phyloP scores from a whole-genome alignment of 2,329 filamentous ascomycete genomes.

The Colletotrichum australisinense region DNA sequence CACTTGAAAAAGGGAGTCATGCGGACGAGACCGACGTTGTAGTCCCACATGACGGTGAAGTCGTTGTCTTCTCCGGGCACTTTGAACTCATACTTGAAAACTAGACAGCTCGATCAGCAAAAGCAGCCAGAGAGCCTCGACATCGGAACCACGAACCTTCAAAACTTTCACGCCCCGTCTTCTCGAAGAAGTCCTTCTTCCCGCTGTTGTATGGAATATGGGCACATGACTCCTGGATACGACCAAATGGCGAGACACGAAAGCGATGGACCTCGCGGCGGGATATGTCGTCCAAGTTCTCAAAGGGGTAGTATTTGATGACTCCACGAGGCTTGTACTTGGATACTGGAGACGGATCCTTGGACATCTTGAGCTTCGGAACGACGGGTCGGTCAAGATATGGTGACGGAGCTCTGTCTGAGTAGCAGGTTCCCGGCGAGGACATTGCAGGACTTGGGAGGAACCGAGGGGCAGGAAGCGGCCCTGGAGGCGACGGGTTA shows the following conservation, averaged over 20 bases:
- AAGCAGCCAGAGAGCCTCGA: neutral
- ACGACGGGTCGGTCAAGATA: slow-evolving; percentile 42
- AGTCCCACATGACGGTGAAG: slow-evolving; percentile 95
- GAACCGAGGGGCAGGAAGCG: slow-evolving; percentile 52
- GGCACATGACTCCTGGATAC: slow-evolving; percentile 70
- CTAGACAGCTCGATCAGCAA: slow-evolving; percentile 54
- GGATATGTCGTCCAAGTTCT: slow-evolving; percentile 70
- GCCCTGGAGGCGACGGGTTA: slow-evolving; percentile 67
- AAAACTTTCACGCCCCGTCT: slow-evolving; percentile 88
- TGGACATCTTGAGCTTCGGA: slow-evolving; percentile 69
- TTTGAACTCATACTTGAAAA: slow-evolving; percentile 86
- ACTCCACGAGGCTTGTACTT: slow-evolving; percentile 72
- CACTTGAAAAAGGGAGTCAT: slow-evolving; percentile 97
- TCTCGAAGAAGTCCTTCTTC: slow-evolving; percentile 88
- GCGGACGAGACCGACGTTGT: slow-evolving; percentile 91
- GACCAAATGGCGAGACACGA: slow-evolving; percentile 72
- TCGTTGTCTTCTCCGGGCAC: slow-evolving; percentile 73
- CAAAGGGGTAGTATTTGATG: slow-evolving; percentile 80
- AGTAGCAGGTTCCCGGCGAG: slow-evolving; percentile 48
- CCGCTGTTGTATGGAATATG: slow-evolving; percentile 96
- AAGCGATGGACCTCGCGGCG: slow-evolving; percentile 71
- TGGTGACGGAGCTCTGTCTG: slow-evolving; percentile 44
- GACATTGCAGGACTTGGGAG: slow-evolving; percentile 54
- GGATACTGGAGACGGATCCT: slow-evolving; percentile 72
- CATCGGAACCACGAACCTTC: slow-evolving; percentile 70